Conservation (phyloP, 192 early-diverging fungal genomes). For the Coemansia sp. region DNA sequence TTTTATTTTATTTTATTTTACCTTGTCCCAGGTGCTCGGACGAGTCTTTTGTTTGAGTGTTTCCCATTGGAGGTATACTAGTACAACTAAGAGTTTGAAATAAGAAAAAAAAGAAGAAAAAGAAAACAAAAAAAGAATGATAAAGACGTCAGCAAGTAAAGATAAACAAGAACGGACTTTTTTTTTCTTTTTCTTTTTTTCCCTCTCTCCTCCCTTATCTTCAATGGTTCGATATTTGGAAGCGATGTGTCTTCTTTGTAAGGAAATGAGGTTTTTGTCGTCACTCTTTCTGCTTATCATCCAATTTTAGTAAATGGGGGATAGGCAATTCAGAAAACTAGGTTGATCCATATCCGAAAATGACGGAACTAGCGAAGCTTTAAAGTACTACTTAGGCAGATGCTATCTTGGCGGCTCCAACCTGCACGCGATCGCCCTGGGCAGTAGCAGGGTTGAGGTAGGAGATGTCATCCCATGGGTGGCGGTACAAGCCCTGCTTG, state of each 20-base stretch:
- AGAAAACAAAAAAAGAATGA: neutral
- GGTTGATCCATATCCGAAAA: neutral
- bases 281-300: neutral
- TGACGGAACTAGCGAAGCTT: neutral
- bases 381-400: neutral
- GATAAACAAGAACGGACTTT: neutral
- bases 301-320: neutral
- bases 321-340: no score
- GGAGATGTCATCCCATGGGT: conserved; percentile 97
- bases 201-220: neutral
- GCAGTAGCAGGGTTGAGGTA: conserved; percentile 63
- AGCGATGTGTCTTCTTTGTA: neutral
- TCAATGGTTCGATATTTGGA: neutral
- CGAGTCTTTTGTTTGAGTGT: conserved; percentile 4
- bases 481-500: conserved; percentile 98
- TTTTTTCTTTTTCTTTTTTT: neutral
- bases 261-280: neutral
- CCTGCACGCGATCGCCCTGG: conserved; percentile 54
- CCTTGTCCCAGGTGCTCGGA: neutral
- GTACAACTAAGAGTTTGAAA: neutral
- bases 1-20: neutral
- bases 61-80: neutral
- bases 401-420: conserved; percentile 54
- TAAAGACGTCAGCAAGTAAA: neutral
- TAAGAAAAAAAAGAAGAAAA: neutral